Conservation (phyloP, 352 stramenopile genomes). For the Globisporangium paddicum region DNA sequence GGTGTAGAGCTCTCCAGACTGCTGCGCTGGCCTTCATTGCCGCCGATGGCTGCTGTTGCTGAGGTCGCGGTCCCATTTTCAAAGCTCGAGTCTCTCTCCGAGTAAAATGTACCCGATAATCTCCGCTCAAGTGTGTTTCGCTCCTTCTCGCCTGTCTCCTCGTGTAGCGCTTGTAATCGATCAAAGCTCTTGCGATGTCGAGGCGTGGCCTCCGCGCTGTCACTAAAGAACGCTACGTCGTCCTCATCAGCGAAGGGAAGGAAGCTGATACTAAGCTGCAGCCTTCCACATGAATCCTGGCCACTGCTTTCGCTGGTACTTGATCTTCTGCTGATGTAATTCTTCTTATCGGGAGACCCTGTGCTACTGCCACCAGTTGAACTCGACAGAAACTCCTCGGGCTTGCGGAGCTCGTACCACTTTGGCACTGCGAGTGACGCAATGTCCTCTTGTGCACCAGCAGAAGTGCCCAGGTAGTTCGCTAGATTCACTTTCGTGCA, state of each 20-base stretch:
- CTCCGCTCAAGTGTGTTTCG: constrained; percentile 20
- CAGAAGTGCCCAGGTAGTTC: constrained; percentile 52
- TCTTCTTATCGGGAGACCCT: constrained; percentile 13
- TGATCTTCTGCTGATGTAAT: constrained; percentile 9
- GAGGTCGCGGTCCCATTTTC: not conserved
- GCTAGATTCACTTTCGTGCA: constrained; percentile 79
- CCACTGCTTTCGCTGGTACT: constrained; percentile 1
- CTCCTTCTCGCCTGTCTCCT: constrained; percentile 53
- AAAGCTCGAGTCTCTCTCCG: constrained; percentile 6
- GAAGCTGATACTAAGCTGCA: constrained; percentile 83
- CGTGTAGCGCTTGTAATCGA: constrained; percentile 61
- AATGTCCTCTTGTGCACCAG: constrained; percentile 63
- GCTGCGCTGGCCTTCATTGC: not conserved
- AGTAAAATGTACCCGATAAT: constrained; percentile 7
- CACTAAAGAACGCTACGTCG: constrained; percentile 27
- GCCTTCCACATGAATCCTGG: constrained; percentile 37
- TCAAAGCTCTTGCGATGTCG: constrained; percentile 77
- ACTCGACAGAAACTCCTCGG: constrained; percentile 39
- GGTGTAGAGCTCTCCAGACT: not conserved
- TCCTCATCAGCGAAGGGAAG: constrained; percentile 51
- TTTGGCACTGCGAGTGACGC: constrained; percentile 63
- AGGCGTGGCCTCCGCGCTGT: constrained; percentile 32
- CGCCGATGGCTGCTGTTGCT: not conserved
- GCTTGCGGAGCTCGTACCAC: constrained; percentile 67
- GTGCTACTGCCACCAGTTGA: not conserved